phyloP scores from a whole-genome alignment of 139 green algal species.

The Tetradesmus obliquus region DNA sequence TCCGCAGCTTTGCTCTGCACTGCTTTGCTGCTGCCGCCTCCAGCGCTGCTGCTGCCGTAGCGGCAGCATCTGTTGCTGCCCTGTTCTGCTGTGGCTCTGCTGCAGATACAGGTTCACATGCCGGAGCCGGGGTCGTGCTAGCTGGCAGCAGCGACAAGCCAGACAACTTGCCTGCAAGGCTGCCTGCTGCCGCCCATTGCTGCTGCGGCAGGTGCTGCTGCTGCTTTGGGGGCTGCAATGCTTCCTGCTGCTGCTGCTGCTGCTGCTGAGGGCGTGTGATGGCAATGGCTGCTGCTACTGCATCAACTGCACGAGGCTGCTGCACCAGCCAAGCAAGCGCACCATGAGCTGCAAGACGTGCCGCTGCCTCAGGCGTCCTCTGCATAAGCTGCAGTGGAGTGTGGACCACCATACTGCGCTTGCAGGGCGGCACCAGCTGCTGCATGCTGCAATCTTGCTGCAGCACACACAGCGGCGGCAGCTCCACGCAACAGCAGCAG shows the following conservation, averaged over 20 bases:
- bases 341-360: not conserved
- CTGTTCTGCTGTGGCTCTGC: not conserved
- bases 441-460: not conserved
- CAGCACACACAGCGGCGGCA: not conserved
- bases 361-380: not conserved
- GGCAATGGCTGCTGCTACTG: not conserved
- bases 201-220: not conserved
- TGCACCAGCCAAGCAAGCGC: not conserved
- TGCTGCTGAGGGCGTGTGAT: not conserved
- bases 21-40: slow-evolving; percentile 1
- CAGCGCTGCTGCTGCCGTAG: not conserved
- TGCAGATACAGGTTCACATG: not conserved
- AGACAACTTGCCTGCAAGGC: not conserved
- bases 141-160: not conserved
- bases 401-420: not conserved
- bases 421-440: not conserved
- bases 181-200: not conserved
- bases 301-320: not conserved
- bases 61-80: not conserved
- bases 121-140: no score
- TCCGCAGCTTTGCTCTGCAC: not conserved
- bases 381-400: not conserved
- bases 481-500: not conserved
- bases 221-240: not conserved
- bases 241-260: not conserved